A percentile compares a stretch with the other conserved stretches of the same genome.
Conservation (phyloP, 306 rosid species). For the Lathyrus oleraceus region DNA sequence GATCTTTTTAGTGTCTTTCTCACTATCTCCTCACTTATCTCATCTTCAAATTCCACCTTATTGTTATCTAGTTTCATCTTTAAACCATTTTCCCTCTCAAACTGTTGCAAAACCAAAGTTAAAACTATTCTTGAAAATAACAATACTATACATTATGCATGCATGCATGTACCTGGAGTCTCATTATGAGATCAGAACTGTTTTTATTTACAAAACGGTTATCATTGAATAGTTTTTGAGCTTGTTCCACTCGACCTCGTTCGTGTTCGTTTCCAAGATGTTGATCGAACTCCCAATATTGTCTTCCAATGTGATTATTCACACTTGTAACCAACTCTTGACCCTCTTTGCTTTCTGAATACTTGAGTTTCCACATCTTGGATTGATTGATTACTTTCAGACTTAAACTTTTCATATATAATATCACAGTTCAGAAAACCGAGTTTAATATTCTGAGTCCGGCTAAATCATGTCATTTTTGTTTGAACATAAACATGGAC, state of each 20-base stretch:
- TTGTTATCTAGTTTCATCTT: neutral
- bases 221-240: slow-evolving; percentile 36
- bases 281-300: slow-evolving; percentile 69
- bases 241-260: slow-evolving; percentile 45
- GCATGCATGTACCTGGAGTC: slow-evolving; percentile 56
- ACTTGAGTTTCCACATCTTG: slow-evolving; percentile 61
- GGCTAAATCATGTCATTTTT: too few species aligned
- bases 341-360: slow-evolving; percentile 47
- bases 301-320: slow-evolving; percentile 65
- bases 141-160: too few species aligned
- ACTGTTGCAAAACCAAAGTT: slow-evolving; percentile 35
- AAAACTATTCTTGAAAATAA: neutral
- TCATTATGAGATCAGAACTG: slow-evolving; percentile 69
- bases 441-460: too few species aligned
- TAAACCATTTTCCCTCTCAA: slow-evolving; percentile 44
- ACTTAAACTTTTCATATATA: too few species aligned
- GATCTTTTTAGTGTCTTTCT: slow-evolving; percentile 47
- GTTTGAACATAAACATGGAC: too few species aligned
- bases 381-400: too few species aligned
- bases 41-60: slow-evolving; percentile 27
- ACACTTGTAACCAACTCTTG: slow-evolving; percentile 42
- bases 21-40: slow-evolving; percentile 36
- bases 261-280: slow-evolving; percentile 44
- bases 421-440: too few species aligned
- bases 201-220: slow-evolving; percentile 60